These are phyloP conservation scores for Neurospora sp. DNA, from an alignment of 495 filamentous ascomycete species.

Conservation along the genomic window DNA sequence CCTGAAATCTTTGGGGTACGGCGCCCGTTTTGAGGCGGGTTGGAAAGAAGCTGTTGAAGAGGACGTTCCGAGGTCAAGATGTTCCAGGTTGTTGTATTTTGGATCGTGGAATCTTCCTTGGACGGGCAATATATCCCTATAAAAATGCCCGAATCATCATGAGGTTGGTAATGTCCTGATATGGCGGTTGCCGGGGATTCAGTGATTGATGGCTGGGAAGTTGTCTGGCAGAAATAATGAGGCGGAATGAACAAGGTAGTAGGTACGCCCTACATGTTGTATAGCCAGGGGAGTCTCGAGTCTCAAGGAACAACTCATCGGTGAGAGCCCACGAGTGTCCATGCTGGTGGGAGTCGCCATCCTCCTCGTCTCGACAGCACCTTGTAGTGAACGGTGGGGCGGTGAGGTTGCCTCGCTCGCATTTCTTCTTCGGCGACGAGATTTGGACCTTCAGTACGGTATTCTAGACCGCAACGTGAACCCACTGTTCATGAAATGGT, in stretches of 20 bases:
- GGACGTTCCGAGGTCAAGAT: neutral
- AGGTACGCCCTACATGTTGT: neutral
- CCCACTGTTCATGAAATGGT: neutral
- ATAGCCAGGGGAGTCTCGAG: neutral
- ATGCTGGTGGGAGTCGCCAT: neutral
- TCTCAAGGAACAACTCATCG: neutral
- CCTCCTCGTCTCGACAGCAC: neutral
- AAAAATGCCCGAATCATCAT: neutral
- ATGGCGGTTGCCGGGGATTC: neutral
- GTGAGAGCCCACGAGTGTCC: neutral
- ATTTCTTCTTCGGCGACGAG: neutral
- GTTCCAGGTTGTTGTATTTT: neutral
- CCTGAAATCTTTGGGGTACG: neutral
- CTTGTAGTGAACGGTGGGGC: neutral
- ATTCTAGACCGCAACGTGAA: neutral
- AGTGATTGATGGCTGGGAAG: neutral
- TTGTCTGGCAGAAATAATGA: neutral
- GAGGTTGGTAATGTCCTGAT: neutral
- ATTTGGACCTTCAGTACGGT: neutral
- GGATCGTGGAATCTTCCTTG: neutral
- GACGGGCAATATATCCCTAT: neutral
- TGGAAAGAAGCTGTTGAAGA: neutral
- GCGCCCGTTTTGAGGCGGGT: neutral
- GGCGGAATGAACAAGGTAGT: neutral
- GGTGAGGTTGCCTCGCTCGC: neutral